Percentiles rank a stretch among this genome's conserved stretches.
phyloP scores from a whole-genome alignment of 2,329 filamentous ascomycete genomes.

The Neodidymelliopsis sp. region DNA sequence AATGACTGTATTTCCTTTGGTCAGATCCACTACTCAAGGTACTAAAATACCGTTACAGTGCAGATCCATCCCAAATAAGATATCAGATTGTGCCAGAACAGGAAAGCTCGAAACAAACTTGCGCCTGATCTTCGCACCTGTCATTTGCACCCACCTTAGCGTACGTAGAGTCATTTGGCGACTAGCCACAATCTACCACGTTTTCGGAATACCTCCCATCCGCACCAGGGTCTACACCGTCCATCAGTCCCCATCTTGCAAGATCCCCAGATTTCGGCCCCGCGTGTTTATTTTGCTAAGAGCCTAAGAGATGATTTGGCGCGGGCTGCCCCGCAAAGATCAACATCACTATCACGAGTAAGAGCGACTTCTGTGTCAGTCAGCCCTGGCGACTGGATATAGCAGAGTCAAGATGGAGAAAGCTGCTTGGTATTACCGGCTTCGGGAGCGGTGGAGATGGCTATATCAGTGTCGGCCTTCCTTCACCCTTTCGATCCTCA shows the following conservation, averaged over 20 bases:
- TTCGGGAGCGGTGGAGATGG: not conserved
- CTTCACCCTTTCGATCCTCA: not conserved
- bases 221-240: not conserved
- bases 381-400: no score
- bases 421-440: not conserved
- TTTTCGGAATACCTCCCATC: slow-evolving; percentile 4
- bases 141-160: not conserved
- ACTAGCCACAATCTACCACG: not conserved
- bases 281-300: not conserved
- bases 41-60: slow-evolving; percentile 3
- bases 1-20: slow-evolving; percentile 4
- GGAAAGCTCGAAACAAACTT: not conserved
- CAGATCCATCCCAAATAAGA: slow-evolving; percentile 3
- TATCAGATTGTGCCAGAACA: slow-evolving; percentile 3
- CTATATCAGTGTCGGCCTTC: not conserved
- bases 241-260: not conserved
- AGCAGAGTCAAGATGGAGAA: not conserved
- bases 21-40: not conserved
- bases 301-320: not conserved
- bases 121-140: not conserved
- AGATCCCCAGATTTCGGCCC: not conserved
- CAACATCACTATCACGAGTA: not conserved
- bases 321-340: slow-evolving; percentile 6
- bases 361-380: not conserved
- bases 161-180: slow-evolving; percentile 2